A percentile compares a stretch with the other conserved stretches of the same genome.
Conservation (phyloP, 192 early-diverging fungal species). For the Coemansia sp. region DNA sequence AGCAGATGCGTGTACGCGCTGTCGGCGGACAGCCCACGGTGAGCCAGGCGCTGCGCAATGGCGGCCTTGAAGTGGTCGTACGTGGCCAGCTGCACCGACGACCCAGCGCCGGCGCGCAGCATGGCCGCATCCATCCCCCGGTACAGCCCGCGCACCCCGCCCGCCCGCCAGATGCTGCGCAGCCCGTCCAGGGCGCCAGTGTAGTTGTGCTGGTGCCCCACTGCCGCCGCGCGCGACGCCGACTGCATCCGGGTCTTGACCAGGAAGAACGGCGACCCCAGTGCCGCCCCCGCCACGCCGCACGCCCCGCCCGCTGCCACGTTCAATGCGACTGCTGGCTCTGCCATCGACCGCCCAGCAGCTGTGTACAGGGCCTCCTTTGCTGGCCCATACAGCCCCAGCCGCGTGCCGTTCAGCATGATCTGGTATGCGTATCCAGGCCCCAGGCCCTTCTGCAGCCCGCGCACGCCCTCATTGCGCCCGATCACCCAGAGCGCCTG, state of each 20-base stretch:
- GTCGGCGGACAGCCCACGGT: constrained; percentile 51
- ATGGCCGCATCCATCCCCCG: constrained; percentile 85
- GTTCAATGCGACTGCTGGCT: constrained; percentile 51
- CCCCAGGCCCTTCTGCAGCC: constrained; percentile 80
- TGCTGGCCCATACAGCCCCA: constrained; percentile 88
- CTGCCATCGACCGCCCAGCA: constrained; percentile 20
- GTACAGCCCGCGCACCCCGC: constrained; percentile 77
- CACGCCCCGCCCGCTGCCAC: constrained; percentile 67
- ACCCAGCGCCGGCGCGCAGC: constrained; percentile 82
- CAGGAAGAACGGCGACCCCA: constrained; percentile 84
- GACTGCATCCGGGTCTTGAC: constrained; percentile 87
- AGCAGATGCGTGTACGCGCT: constrained; percentile 64
- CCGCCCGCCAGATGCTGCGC: constrained; percentile 56
- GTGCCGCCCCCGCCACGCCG: constrained; percentile 73
- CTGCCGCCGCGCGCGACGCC: constrained; percentile 59
- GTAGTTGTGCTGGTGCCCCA: constrained; percentile 87
- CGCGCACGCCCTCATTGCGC: constrained; percentile 76
- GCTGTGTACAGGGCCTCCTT: constrained; percentile 53
- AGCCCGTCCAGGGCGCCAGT: constrained; percentile 61
- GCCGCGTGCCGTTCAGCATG: constrained; percentile 85
- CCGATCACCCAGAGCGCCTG: constrained; percentile 71
- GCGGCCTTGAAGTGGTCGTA: constrained; percentile 78
- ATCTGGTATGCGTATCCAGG: constrained; percentile 90
- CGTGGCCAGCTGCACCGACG: constrained; percentile 81
- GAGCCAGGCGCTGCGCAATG: constrained; percentile 52